These are phyloP conservation scores for Phytophthora chlamydospora DNA, from an alignment of 352 stramenopile species.

Conservation along the genomic window DNA sequence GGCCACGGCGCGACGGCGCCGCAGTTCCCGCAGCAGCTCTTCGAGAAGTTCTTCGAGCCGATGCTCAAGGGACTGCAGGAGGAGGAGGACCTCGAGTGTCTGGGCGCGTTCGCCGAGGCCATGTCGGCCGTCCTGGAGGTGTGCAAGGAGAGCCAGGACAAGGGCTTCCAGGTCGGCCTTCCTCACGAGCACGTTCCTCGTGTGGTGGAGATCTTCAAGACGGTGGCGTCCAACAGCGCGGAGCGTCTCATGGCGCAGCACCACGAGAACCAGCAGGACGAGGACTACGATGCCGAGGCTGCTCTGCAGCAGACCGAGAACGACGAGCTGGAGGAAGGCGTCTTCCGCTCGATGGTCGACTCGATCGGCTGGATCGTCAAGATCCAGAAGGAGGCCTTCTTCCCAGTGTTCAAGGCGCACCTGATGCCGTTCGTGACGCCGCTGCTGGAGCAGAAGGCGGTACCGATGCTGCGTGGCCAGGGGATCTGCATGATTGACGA, in stretches of 20 bases:
- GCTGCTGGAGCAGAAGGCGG: slow-evolving; percentile 62
- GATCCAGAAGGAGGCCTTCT: slow-evolving; percentile 77
- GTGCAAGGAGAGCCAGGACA: slow-evolving; percentile 83
- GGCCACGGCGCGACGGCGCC: slow-evolving; percentile 58
- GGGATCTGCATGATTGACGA: slow-evolving; percentile 91
- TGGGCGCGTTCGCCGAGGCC: slow-evolving; percentile 77
- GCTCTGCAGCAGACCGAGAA: slow-evolving; percentile 73
- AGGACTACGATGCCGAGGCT: slow-evolving; percentile 83
- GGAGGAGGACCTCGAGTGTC: slow-evolving; percentile 81
- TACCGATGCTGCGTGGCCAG: slow-evolving; percentile 75
- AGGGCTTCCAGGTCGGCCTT: slow-evolving; percentile 72
- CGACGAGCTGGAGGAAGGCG: slow-evolving; percentile 74
- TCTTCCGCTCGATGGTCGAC: slow-evolving; percentile 86
- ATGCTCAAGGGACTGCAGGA: slow-evolving; percentile 75
- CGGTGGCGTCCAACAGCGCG: slow-evolving; percentile 65
- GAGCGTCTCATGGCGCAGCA: slow-evolving; percentile 63
- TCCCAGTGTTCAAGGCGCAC: slow-evolving; percentile 76
- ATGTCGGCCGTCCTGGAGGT: slow-evolving; percentile 77
- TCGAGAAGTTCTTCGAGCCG: slow-evolving; percentile 79
- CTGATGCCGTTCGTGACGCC: slow-evolving; percentile 71
- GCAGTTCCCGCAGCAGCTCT: slow-evolving; percentile 81
- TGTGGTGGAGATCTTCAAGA: slow-evolving; percentile 77
- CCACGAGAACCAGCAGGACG: slow-evolving; percentile 74
- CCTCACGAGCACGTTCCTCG: slow-evolving; percentile 71
- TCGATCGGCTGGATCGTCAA: slow-evolving; percentile 88